These are phyloP conservation scores for Penicillium odoratum DNA, from an alignment of 495 filamentous ascomycete genomes.

Conservation along the genomic window DNA sequence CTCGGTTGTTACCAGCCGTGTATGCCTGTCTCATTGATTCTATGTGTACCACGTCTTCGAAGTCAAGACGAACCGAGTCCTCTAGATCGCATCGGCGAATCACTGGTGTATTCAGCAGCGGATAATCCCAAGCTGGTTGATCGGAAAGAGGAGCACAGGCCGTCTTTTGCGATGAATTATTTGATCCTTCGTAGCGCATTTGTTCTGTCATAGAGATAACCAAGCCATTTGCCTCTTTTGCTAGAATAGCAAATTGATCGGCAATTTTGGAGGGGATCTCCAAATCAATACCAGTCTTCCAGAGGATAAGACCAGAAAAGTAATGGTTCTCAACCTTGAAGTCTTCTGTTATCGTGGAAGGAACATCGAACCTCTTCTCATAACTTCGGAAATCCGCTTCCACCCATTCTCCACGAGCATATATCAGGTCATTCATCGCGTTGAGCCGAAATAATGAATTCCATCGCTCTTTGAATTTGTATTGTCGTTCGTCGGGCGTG, in stretches of 20 bases:
- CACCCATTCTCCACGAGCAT: not conserved
- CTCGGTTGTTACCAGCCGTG: not conserved
- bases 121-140: not conserved
- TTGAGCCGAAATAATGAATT: not conserved
- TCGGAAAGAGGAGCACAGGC: not conserved
- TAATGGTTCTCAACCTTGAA: not conserved
- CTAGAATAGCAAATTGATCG: not conserved
- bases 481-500: not conserved
- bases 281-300: not conserved
- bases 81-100: not conserved
- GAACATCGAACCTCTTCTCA: not conserved
- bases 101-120: not conserved
- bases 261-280: not conserved
- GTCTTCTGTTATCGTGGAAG: not conserved
- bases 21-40: not conserved
- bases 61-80: not conserved
- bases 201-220: not conserved
- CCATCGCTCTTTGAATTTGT: not conserved
- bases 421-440: not conserved
- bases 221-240: not conserved
- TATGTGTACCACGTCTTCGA: not conserved
- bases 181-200: not conserved
- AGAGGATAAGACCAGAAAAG: slow-evolving; percentile 1
- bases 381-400: not conserved
- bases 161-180: not conserved